Evolutionary conservation across 495 filamentous ascomycete genomes (phyloP).

Genomic region (Xylaria sp.): DNA sequence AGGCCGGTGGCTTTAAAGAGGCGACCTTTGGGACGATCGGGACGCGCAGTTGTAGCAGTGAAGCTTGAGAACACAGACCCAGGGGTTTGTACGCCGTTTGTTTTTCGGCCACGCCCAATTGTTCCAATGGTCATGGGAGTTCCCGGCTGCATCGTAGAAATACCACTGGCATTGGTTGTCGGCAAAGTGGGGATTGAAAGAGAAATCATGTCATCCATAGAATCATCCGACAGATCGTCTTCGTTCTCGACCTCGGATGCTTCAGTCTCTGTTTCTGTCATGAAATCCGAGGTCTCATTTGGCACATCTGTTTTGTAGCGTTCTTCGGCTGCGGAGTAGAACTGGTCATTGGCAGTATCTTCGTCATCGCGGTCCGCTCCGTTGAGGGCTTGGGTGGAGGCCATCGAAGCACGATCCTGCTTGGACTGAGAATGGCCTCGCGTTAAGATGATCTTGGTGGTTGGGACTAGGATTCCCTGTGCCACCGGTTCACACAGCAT

Average conservation of each 20-base stretch:
- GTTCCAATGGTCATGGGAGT: conserved; percentile 69
- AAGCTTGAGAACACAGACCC: conserved; percentile 86
- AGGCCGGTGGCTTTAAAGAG: conserved; percentile 83
- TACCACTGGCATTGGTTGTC: conserved; percentile 66
- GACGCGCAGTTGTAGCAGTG: conserved; percentile 77
- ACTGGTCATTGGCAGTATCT: conserved; percentile 85
- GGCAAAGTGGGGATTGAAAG: conserved; percentile 80
- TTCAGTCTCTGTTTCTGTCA: conserved; percentile 65
- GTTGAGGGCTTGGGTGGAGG: conserved; percentile 54
- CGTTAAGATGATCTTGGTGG: conserved; percentile 72
- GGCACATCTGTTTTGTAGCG: conserved; percentile 52
- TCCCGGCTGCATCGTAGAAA: conserved; percentile 74
- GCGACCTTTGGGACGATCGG: conserved; percentile 62
- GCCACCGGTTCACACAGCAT: conserved; percentile 78
- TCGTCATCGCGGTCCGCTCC: conserved; percentile 73
- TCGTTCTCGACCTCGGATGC: conserved; percentile 66
- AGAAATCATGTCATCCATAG: conserved; percentile 82
- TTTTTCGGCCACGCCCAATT: conserved; percentile 55
- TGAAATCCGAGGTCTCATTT: conserved; percentile 51
- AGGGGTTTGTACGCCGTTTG: conserved; percentile 75
- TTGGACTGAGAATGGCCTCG: conserved; percentile 59
- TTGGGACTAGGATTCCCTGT: conserved; percentile 78
- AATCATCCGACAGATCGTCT: conserved; percentile 76
- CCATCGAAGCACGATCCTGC: conserved; percentile 42
- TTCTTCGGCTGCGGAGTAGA: conserved; percentile 87